phyloP scores from a whole-genome alignment of 345 rosid genomes.

The Salix viminalis region DNA sequence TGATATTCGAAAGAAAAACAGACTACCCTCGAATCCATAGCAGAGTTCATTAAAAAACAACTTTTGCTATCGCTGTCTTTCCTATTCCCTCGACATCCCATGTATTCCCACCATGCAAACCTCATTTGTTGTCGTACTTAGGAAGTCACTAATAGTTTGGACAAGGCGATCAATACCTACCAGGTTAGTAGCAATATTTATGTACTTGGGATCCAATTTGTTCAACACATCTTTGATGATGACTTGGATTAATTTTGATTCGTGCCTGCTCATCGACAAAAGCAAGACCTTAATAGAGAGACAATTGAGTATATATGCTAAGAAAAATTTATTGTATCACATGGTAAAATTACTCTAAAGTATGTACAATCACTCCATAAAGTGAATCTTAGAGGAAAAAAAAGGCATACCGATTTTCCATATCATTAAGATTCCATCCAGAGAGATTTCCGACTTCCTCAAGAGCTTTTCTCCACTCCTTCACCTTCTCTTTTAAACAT shows the following conservation, averaged over 20 bases:
- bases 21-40: background rate
- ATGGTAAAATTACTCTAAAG: no score
- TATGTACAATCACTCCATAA: no score
- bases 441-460: background rate
- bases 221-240: conserved; percentile 24
- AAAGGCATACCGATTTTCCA: background rate
- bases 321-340: no score
- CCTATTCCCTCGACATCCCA: background rate
- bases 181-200: background rate
- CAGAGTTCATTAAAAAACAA: background rate
- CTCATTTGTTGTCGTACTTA: background rate
- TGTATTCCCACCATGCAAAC: background rate
- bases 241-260: conserved; percentile 24
- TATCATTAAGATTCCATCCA: background rate
- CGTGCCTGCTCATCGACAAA: conserved; percentile 11
- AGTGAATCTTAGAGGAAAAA: no score
- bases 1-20: background rate
- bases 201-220: conserved; percentile 10
- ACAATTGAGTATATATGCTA: no score
- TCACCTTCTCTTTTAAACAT: background rate
- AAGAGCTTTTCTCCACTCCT: background rate
- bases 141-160: background rate
- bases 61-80: background rate
- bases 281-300: no score
- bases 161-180: background rate